Percentiles rank a stretch among this genome's conserved stretches.
Evolutionary conservation across 805 yeast genomes (phyloP).

Genomic region (Naumovozyma baii): DNA sequence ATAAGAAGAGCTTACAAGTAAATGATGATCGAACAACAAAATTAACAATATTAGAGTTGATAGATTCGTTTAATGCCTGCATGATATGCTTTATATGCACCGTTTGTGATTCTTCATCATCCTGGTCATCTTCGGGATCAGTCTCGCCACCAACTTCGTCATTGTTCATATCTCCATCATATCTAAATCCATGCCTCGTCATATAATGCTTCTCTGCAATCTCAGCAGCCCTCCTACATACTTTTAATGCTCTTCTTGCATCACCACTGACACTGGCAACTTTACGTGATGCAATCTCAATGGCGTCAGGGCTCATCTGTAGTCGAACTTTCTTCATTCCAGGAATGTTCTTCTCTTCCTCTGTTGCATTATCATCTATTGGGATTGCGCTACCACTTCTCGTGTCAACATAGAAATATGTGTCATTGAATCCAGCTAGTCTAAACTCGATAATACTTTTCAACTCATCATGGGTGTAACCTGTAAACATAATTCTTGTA

Average conservation of each 20-base stretch:
- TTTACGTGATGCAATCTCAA: conserved; percentile 85
- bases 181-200: conserved; percentile 27
- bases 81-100: conserved; percentile 69
- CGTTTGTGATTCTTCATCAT: conserved; percentile 35
- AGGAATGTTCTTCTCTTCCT: conserved; percentile 4
- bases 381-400: conserved; percentile 33
- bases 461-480: conserved; percentile 74
- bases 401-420: conserved; percentile 27
- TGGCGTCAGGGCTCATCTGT: conserved; percentile 54
- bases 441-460: conserved; percentile 65
- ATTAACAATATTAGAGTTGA: conserved; percentile 58
- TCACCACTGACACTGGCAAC: conserved; percentile 97
- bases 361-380: conserved; percentile 13
- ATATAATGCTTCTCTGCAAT: conserved; percentile 62
- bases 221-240: conserved; percentile 83
- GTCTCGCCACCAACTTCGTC: conserved; percentile 8
- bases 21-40: conserved; percentile 54
- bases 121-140: conserved; percentile 10
- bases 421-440: conserved; percentile 40
- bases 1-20: conserved; percentile 61
- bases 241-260: conserved; percentile 84
- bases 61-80: conserved; percentile 70
- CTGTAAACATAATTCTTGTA: conserved; percentile 76
- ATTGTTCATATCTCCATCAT: conserved; percentile 15
- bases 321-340: conserved; percentile 27